Percentiles rank a stretch among this genome's conserved stretches.
Conservation (phyloP, 352 stramenopile genomes). For the Globisporangium paddicum region DNA sequence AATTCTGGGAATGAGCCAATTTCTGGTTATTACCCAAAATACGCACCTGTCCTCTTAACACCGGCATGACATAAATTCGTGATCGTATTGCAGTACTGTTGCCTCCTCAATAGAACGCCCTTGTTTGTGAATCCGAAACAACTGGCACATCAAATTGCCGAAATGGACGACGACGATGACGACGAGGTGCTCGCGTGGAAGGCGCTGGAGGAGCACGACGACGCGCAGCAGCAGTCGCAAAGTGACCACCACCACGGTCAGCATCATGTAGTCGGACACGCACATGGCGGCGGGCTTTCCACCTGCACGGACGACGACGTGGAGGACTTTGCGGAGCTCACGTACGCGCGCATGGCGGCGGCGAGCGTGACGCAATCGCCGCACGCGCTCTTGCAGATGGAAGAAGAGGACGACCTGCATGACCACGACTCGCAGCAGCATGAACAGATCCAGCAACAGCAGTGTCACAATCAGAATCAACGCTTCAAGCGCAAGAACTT, state of each 20-base stretch:
- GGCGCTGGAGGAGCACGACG: constrained; percentile 19
- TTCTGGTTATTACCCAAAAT: too few species aligned
- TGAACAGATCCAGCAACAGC: constrained; percentile 7
- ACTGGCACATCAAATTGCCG: background rate
- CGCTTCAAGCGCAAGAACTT: constrained; percentile 66
- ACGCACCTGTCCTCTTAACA: too few species aligned
- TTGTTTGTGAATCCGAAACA: too few species aligned
- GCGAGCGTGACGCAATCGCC: constrained; percentile 12
- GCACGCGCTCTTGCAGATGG: constrained; percentile 11
- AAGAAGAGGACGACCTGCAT: constrained; percentile 7
- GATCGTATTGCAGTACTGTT: too few species aligned
- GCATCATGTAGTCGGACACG: constrained; percentile 10
- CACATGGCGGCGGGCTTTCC: constrained; percentile 5
- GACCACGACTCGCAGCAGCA: background rate
- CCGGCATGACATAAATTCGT: too few species aligned
- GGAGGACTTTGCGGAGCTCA: constrained; percentile 32
- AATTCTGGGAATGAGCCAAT: too few species aligned
- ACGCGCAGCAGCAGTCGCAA: background rate
- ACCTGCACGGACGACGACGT: constrained; percentile 20
- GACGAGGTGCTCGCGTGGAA: constrained; percentile 50
- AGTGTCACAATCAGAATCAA: constrained; percentile 15
- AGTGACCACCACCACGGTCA: background rate
- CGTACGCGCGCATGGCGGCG: constrained; percentile 4
- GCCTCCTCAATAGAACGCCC: too few species aligned
- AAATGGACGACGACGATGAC: constrained; percentile 37